These are phyloP conservation scores for Dictyostelium firmibasis DNA, from an alignment of 78 protist genomes.

Conservation along the genomic window DNA sequence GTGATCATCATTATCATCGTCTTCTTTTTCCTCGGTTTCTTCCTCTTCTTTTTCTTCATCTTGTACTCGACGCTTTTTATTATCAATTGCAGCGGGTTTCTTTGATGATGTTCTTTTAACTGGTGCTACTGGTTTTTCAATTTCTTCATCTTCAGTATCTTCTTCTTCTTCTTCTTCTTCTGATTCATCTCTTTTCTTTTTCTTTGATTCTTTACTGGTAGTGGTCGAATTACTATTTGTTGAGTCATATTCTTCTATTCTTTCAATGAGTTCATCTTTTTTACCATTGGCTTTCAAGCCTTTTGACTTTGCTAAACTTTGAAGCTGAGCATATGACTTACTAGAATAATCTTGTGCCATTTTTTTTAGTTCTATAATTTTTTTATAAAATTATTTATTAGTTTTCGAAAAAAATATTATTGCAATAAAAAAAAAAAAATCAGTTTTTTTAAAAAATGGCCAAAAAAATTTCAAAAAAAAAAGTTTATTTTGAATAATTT, in stretches of 20 bases:
- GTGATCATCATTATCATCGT: background rate
- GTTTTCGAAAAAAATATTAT: background rate
- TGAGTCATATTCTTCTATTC: background rate
- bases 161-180: background rate
- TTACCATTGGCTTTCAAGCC: slow-evolving; percentile 23
- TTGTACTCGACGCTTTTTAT: background rate
- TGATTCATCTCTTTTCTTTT: background rate
- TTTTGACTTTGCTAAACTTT: background rate
- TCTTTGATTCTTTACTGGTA: background rate
- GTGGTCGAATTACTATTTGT: background rate
- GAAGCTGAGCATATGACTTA: background rate
- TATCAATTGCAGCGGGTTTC: background rate
- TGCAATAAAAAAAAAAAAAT: background rate
- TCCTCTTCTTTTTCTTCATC: background rate
- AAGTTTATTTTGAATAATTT: background rate
- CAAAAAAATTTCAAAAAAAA: background rate
- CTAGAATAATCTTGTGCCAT: background rate
- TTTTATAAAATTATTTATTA: background rate
- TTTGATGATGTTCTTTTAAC: background rate
- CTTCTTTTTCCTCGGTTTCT: slow-evolving; percentile 28
- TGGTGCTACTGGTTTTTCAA: background rate
- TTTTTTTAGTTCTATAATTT: background rate
- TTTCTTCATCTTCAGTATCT: background rate
- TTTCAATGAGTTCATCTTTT: slow-evolving; percentile 27
- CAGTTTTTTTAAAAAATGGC: background rate